Base-by-base conservation (phyloP, 768 basidiomycete genomes). In the Mycena vulgaris region DNA sequence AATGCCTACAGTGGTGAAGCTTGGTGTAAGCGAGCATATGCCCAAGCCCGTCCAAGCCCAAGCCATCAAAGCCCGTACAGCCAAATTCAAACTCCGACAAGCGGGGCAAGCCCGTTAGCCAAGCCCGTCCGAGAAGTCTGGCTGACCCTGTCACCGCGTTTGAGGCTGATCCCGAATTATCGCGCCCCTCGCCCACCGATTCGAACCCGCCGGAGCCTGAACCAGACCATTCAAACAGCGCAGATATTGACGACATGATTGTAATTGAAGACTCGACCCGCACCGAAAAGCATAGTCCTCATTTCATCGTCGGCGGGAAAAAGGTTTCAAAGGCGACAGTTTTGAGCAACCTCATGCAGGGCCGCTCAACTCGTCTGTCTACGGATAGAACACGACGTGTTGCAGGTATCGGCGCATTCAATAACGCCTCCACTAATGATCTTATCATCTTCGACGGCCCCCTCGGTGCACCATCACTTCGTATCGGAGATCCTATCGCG, bases 161-260 rank as follows among this genome's bases (percentile, higher is more conserved):
- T 35, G 33, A 35, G 33, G 33, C 33, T 6, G 33, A 35, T 13
- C 33, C 33, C 13, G 33, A 35, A 19, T 19, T n/a, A n/a, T n/a
- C 23, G 5, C 16, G 63, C 13, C 30, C 52, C 2, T 5, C 27
- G 17, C 13, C 28, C 14, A 8, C 3, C 21, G 58, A 59, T 3
- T 9, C 23, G 2, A 42, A 27, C 58, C 5, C 40, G 3, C n/a
- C 58, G 16, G 42, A 45, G 30, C 39, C 58, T 8, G 58, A 56
- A 28, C 40, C 25, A 30, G 7, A 5, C 14, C 2, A 51, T 16
- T 2, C 19, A 16, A 35, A 23, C 4, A 37, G 56, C 42, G 53
- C 23, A n/a, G 63, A 65, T 30, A 25, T 55, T 2, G 63, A 64
- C 2, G 63, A 64, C 23, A 25, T 27, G 1, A 39, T 64, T 30